Evolutionary conservation across 768 basidiomycete genomes (phyloP).

Genomic region (Russula lepida): DNA sequence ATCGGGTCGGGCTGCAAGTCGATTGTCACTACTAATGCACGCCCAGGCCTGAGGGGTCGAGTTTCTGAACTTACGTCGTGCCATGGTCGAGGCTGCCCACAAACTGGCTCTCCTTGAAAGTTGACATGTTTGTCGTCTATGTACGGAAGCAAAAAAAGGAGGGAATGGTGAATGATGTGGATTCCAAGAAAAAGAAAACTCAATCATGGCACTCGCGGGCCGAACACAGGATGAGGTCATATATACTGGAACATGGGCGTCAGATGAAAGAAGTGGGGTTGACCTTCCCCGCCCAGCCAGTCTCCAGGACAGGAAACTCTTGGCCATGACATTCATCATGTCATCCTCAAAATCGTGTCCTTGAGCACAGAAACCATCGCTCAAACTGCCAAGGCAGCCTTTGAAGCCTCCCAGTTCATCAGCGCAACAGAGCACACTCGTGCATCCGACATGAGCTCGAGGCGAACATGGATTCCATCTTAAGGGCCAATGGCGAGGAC

Average conservation of each 20-base stretch:
- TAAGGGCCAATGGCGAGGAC: constrained; percentile 77
- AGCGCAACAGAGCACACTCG: constrained; percentile 54
- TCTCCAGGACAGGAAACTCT: no score
- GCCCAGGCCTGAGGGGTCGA: not conserved
- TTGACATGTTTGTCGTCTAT: constrained; percentile 23
- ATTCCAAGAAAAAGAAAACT: no score
- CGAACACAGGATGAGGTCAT: no score
- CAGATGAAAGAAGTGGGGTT: no score
- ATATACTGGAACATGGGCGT: no score
- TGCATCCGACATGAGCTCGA: constrained; percentile 70
- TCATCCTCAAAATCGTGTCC: no score
- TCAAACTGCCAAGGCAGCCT: constrained; percentile 69
- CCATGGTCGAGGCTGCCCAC: constrained; percentile 92
- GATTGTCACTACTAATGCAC: not conserved
- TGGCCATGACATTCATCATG: no score
- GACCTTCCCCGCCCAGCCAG: no score
- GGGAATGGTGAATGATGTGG: not conserved
- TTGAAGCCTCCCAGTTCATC: constrained; percentile 83
- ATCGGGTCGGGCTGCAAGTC: constrained; percentile 66
- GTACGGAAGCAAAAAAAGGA: not conserved
- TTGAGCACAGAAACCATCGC: constrained; percentile 55
- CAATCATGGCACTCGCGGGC: no score
- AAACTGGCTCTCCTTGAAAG: constrained; percentile 63
- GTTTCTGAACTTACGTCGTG: constrained; percentile 61
- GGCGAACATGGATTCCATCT: constrained; percentile 53